Conservation (phyloP, 2,329 filamentous ascomycete genomes). For the Exophiala mesophila region DNA sequence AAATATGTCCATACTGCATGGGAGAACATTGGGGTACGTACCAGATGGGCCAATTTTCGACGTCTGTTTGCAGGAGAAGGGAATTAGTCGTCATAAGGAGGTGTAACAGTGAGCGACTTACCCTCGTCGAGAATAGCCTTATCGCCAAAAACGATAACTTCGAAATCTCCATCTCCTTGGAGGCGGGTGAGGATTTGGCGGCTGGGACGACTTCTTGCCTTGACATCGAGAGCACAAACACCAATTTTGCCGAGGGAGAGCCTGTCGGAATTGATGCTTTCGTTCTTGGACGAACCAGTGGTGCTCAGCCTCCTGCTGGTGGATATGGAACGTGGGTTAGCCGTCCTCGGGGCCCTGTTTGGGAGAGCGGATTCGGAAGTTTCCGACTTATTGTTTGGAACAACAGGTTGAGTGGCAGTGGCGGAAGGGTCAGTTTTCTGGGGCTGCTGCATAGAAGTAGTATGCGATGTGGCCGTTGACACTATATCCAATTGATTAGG, state of each 20-base stretch:
- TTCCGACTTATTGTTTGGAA: slow-evolving; percentile 8
- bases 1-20: no score
- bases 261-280: slow-evolving; percentile 17
- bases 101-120: no score
- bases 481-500: slow-evolving; percentile 21
- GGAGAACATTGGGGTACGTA: no score
- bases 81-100: neutral
- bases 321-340: slow-evolving; percentile 22
- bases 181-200: slow-evolving; percentile 91
- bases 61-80: slow-evolving; percentile 47
- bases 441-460: slow-evolving; percentile 7
- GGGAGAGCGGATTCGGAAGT: slow-evolving; percentile 17
- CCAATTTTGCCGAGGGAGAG: slow-evolving; percentile 65
- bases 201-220: slow-evolving; percentile 94
- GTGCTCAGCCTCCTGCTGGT: slow-evolving; percentile 25
- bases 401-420: slow-evolving; percentile 11
- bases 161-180: slow-evolving; percentile 86
- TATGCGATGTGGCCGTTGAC: slow-evolving; percentile 14
- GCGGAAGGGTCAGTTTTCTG: slow-evolving; percentile 12
- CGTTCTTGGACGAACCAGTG: slow-evolving; percentile 23
- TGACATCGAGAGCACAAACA: slow-evolving; percentile 90
- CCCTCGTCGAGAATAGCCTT: slow-evolving; percentile 96
- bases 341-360: slow-evolving; percentile 17
- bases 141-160: slow-evolving; percentile 96
- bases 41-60: slow-evolving; percentile 94